Percentiles rank a stretch among this genome's conserved stretches.
Evolutionary conservation across 1,284 basidiomycete species (phyloP).

Genomic region (Rhodotorula mucilaginosa): DNA sequence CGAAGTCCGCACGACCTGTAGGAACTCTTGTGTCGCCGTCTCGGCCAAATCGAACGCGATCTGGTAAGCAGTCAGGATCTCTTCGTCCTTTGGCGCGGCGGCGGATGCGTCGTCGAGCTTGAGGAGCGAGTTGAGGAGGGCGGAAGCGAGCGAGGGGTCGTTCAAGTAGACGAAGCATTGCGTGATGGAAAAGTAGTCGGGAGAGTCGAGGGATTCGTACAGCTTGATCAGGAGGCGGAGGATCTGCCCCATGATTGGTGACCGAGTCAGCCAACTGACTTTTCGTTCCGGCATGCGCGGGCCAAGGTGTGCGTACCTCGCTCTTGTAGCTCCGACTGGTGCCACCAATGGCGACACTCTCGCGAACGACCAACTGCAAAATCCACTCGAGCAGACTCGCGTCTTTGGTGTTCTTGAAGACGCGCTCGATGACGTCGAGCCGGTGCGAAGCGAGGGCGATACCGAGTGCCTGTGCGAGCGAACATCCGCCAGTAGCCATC

Average conservation of each 20-base stretch:
- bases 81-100: conserved; percentile 51
- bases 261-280: no score
- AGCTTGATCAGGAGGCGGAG: conserved; percentile 67
- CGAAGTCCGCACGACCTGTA: conserved; percentile 60
- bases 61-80: conserved; percentile 80
- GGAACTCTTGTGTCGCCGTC: conserved; percentile 85
- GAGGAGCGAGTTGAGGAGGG: conserved; percentile 67
- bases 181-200: conserved; percentile 73
- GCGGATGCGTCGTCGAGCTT: conserved; percentile 20
- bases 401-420: conserved; percentile 58
- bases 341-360: conserved; percentile 29
- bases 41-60: conserved; percentile 91
- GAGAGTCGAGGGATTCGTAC: conserved; percentile 68
- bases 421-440: conserved; percentile 72
- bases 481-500: background rate
- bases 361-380: conserved; percentile 59
- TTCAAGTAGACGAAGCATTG: conserved; percentile 84
- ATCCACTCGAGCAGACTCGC: conserved; percentile 78
- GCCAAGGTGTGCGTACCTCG: conserved; percentile 56
- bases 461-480: conserved; percentile 70
- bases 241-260: conserved; percentile 44
- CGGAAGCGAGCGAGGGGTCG: conserved; percentile 68
- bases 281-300: no score
- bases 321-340: conserved; percentile 63
- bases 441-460: conserved; percentile 86